Evolutionary conservation across 2,329 filamentous ascomycete species (phyloP), one percentile per base, ranked within the genome.

Genomic region (Torrubiellomyces zombiae): DNA sequence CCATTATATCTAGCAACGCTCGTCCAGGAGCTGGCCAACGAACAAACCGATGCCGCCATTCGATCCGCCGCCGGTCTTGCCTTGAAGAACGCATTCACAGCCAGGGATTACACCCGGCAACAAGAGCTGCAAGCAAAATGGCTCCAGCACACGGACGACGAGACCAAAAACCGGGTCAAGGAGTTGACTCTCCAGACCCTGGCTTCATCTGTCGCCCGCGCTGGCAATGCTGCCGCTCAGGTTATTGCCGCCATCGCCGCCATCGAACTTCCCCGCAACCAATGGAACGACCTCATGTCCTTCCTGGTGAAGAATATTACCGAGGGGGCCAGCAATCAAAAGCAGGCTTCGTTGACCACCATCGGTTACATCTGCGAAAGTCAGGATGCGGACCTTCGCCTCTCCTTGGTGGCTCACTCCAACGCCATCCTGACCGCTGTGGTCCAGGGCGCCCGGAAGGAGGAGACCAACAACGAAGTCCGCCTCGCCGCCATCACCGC

Each of bases 281-380:
- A 94, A 63, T 98, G 89, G 89, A 69, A 71, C 26, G 83, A 95
- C 50, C 63, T 98, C 38, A 85, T 98, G 78, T 63, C 71, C 32
- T 69, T 67, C 17, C 65, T 98, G 38, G 89, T 98, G 37, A 78
- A 86, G 53, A 93, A 89, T 51, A 85, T 98, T 38, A 86, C 80
- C 50, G 71, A 75, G 37, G 89, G 86, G 37, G 69, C 65, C 42
- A 77, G 85, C 46, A 73, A 83, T 55, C 73, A 92, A 50, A 98
- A 95, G 64, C 85, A 94, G 59, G 67, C 85, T 20, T 95, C 86
- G 21, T 60, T 98, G 44, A 86, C 82, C 29, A 77, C 86, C n/a
- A 94, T 98, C 51, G 89, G 89, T 40, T 98, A 89, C 58, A 86
- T 98, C 43, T 98, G 89, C 65, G 89, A 98, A 54, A 86, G 79